phyloP scores from a whole-genome alignment of 2,329 filamentous ascomycete species.

The Ophiostoma himal-ulmi region DNA sequence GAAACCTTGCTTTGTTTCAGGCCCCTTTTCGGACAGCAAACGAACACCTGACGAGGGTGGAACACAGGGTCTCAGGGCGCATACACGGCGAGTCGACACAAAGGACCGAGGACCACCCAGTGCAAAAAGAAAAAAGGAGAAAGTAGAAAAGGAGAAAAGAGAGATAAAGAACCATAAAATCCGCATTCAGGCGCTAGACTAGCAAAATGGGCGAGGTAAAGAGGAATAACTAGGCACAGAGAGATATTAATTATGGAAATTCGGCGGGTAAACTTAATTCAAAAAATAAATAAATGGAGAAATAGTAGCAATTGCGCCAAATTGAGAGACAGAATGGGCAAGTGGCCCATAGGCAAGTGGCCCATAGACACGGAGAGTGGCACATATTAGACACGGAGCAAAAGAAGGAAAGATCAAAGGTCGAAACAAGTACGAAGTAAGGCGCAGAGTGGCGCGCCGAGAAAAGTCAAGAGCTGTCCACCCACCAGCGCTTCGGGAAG shows the following conservation, averaged over 20 bases:
- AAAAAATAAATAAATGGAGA: neutral
- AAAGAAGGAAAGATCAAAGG: neutral
- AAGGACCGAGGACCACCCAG: neutral
- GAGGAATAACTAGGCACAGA: neutral
- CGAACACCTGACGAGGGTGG: neutral
- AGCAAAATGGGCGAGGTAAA: neutral
- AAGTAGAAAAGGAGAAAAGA: neutral
- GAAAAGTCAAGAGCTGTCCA: neutral
- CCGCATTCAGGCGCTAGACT: neutral
- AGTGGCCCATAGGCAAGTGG: neutral
- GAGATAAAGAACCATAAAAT: neutral
- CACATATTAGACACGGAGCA: neutral
- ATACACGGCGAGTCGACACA: neutral
- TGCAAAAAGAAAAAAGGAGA: too few relatives aligned
- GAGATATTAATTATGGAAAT: neutral
- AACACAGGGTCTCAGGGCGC: neutral
- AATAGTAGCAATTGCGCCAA: neutral
- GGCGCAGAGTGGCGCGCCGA: constrained; percentile 1
- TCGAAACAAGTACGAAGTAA: constrained; percentile 11
- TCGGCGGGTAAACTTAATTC: neutral
- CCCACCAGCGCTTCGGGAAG: neutral
- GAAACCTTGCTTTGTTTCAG: constrained; percentile 10
- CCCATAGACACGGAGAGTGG: neutral
- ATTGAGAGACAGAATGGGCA: neutral
- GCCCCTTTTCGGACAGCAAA: constrained; percentile 8